Evolutionary conservation across 306 rosid species (phyloP).

Genomic region (Prunus mume): DNA sequence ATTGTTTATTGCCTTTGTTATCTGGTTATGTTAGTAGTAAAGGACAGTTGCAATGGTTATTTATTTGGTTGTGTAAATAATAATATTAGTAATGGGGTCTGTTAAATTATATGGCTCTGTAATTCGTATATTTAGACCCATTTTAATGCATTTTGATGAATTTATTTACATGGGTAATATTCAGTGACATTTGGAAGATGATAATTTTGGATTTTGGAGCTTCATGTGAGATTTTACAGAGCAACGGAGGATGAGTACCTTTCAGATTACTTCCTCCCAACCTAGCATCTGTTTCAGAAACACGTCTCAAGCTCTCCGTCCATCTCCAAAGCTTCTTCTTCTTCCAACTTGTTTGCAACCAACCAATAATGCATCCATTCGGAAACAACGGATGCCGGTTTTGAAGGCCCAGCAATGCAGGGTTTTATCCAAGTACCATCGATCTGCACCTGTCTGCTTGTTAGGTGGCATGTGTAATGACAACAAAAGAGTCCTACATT

Average conservation of each 20-base stretch:
- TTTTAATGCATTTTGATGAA: not conserved
- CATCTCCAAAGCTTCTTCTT: not conserved
- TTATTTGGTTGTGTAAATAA: too few relatives aligned
- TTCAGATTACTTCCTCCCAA: constrained; percentile 5
- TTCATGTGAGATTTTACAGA: not conserved
- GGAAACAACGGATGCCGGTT: not conserved
- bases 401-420: not conserved
- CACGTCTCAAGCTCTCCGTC: not conserved
- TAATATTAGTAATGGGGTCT: too few relatives aligned
- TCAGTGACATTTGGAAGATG: not conserved
- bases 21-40: too few relatives aligned
- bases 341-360: not conserved
- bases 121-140: not conserved
- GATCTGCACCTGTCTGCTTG: not conserved
- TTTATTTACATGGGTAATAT: not conserved
- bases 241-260: not conserved
- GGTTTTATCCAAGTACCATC: not conserved
- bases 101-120: not conserved
- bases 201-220: not conserved
- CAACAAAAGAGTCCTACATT: not conserved
- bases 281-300: constrained; percentile 11
- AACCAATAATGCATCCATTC: not conserved
- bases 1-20: too few relatives aligned
- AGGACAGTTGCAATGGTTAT: too few relatives aligned
- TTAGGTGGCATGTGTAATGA: not conserved